Base-by-base conservation (phyloP, 2,329 filamentous ascomycete genomes). In the Aspergillus tamarii region DNA sequence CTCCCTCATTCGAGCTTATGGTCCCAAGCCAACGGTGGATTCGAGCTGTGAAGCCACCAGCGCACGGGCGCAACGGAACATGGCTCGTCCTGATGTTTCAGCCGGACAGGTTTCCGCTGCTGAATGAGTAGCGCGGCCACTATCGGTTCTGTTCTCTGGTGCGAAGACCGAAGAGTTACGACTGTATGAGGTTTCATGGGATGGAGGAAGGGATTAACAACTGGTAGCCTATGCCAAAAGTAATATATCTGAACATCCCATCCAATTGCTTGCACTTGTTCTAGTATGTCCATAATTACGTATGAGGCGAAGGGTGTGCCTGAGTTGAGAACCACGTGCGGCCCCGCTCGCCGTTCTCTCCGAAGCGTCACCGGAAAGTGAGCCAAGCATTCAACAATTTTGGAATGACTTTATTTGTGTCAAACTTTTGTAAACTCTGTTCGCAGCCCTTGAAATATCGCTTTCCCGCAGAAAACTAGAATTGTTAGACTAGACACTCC, bases 101-200 rank as follows among this genome's bases (percentile, higher is more conserved):
- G 52, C 21, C 21, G n/a, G 52, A 26, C 46, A 45, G 46, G 28
- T 50, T n/a, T 53, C 48, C 30, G 52, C 16, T 6, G 39, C 52
- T 56, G 39, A 19, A 39, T 39, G 26, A 16, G 16, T 53, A n/a
- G 46, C 34, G 30, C 45, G 32, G 45, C 39, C 21, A 46, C 32
- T 28, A 21, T 21, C 19, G 14, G 28, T 34, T 54, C 21, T 57
- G 23, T 45, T 23, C 46, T 26, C 23, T n/a, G 21, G 57, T 23
- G 50, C 26, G n/a, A 45, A 39, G 16, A 26, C 19, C 16, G 21
- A 48, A 64, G n/a, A 30, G 26, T 67, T 61, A 69, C 57, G 67
- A 69, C 36, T 66, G 61, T 66, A 69, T 61, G 67, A 69, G 30
- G 48, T 53, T 59, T 61, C 62, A 63, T 61, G 61, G 60, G 34